These are phyloP conservation scores for Suhomyces taliae DNA, from an alignment of 1,139 yeast genomes.

Conservation along the genomic window DNA sequence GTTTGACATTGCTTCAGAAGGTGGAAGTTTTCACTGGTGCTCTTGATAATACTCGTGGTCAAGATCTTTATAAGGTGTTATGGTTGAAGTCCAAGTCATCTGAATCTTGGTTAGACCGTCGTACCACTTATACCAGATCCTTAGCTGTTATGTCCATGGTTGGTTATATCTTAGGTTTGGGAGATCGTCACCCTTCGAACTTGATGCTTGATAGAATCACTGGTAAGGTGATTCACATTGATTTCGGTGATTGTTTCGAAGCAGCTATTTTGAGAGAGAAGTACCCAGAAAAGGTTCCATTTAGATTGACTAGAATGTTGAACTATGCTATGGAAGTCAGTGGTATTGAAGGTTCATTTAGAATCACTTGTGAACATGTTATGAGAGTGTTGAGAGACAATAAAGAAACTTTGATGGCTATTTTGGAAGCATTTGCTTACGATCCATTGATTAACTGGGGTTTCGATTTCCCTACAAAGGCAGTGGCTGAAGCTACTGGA, in stretches of 20 bases:
- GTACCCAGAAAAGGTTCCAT: constrained; percentile 97
- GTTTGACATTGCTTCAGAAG: constrained; percentile 81
- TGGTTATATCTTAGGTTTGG: constrained; percentile 89
- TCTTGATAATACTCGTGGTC: constrained; percentile 92
- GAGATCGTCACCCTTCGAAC: constrained; percentile 97
- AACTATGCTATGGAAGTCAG: constrained; percentile 99
- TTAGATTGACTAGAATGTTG: constrained; percentile 93
- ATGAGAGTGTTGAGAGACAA: constrained; percentile 93
- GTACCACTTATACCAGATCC: constrained; percentile 94
- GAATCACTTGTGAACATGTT: constrained; percentile 96
- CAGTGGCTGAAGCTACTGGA: constrained; percentile 72
- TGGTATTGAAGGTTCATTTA: constrained; percentile 96
- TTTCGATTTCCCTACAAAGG: constrained; percentile 84
- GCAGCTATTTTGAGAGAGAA: constrained; percentile 96
- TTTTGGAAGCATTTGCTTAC: constrained; percentile 95
- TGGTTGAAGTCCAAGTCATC: constrained; percentile 97
- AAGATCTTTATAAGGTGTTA: constrained; percentile 89
- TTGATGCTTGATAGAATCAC: constrained; percentile 92
- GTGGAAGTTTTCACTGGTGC: constrained; percentile 97
- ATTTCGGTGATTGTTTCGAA: constrained; percentile 98
- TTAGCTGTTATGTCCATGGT: constrained; percentile 98
- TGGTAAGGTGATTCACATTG: constrained; percentile 95
- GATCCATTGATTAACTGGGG: constrained; percentile 99
- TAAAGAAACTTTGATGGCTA: constrained; percentile 96
- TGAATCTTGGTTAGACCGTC: constrained; percentile 96